phyloP scores from a whole-genome alignment of 106 monocot species.

The Dendrobium nobile region DNA sequence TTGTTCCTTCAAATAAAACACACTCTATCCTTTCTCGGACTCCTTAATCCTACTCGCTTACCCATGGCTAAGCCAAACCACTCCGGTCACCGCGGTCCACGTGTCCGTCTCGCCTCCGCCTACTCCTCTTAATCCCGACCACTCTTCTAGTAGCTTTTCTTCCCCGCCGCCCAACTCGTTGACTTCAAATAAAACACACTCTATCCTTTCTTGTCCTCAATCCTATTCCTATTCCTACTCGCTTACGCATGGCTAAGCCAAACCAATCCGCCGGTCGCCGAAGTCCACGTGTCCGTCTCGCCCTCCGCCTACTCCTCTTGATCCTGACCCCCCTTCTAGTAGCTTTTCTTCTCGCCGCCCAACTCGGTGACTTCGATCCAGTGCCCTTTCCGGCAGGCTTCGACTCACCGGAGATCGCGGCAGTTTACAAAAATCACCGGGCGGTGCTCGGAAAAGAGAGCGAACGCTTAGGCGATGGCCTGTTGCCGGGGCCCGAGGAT shows the following conservation, averaged over 20 bases:
- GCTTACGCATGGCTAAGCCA: too few species aligned
- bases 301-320: not conserved
- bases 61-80: too few species aligned
- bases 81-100: not conserved
- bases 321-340: not conserved
- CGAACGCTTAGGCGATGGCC: slow-evolving; percentile 55
- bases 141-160: not conserved
- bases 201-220: too few species aligned
- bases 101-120: not conserved
- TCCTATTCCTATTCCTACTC: too few species aligned
- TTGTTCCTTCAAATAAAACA: too few species aligned
- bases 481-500: slow-evolving; percentile 50
- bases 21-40: too few species aligned
- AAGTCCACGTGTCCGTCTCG: not conserved
- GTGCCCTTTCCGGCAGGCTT: slow-evolving; percentile 24
- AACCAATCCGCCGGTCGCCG: not conserved
- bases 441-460: slow-evolving; percentile 17
- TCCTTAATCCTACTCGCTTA: too few species aligned
- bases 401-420: slow-evolving; percentile 11
- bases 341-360: not conserved
- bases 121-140: not conserved
- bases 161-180: not conserved
- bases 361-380: slow-evolving; percentile 22
- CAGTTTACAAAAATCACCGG: too few species aligned
- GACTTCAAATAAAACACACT: not conserved